Base-by-base conservation (phyloP, 1,284 basidiomycete species). In the Boletus calvinii region DNA sequence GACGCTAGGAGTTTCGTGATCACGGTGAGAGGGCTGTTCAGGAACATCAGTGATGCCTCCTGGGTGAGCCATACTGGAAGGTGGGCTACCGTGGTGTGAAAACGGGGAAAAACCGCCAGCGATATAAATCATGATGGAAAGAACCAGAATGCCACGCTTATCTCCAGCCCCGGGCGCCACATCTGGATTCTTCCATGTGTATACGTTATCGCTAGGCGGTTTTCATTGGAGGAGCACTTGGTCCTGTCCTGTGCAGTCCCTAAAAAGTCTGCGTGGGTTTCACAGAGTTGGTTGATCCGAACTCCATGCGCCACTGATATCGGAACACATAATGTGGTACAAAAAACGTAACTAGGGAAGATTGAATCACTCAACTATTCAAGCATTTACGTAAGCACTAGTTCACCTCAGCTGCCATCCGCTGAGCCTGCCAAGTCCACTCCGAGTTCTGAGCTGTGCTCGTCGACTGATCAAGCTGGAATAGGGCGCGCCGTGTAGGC, bases 51-150 rank as follows among this genome's bases (percentile, higher is more conserved):
- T 17, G n/a, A 39, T 4, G 31, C 17, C 30, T 40, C 17, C 46
- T 22, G 46, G 26, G 17, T 47, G 46, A 48, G 49, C 47, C 62
- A 64, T 67, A 18, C 20, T 40, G 13, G 44, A 46, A 17, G 46
- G 45, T 13, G 41, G 37, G 37, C 8, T 36, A 37, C 43, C 22
- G 42, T 9, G 32, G 50, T 9, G 42, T 18, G 44, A 44, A n/a
- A 24, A 37, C 15, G 37, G 36, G 34, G 0, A 31, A 29, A 17
- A 35, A 6, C 17, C 34, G 6, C 43, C 18, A 8, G 35, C 22
- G 12, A 37, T 61, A 45, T 55, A 51, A 44, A 53, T 15, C 17
- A 29, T 45, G 15, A 35, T 6, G 26, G 26, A 26, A n/a, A 11
- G 20, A 13, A 30, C 4, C 8, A n/a, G 20, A 29, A 30, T 17